Evolutionary conservation across 352 stramenopile species (phyloP), one percentile per base, ranked within the genome.

Genomic region (Phytopythium mirpurense): DNA sequence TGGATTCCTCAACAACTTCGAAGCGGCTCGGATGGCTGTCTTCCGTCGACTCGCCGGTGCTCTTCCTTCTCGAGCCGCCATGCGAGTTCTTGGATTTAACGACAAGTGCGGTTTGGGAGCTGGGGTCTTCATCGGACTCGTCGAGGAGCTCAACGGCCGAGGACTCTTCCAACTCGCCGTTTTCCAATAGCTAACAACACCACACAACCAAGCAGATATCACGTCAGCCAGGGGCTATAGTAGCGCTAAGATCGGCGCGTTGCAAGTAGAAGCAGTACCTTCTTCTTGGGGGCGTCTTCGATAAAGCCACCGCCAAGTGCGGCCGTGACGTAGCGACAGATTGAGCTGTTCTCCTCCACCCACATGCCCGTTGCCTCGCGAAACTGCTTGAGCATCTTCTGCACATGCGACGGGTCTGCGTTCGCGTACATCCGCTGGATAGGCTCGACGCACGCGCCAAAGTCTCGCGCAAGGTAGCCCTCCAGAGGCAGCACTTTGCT

Each of bases 381-480:
- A 54, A 93, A 93, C 62, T 93, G 78, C 65, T 89, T 86, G 61
- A 87, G 89, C 74, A 93, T 83, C 62, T 89, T 87, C 63, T 93
- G 80, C 19, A 93, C 83, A 40, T 90, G 78, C 29, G 82, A 32
- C 7, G 83, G 83, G 37, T 93, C 83, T 27, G 80, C 81, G 53
- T 83, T 93, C 26, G 76, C 77, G 59, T 93, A 88, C 65, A 94
- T 92, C n/a, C 74, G 75, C 58, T 94, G 83, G 55, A 94, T 92
- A 18, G 83, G 83, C 53, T 94, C 81, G 16, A 88, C 72, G 54
- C 80, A 91, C 16, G 83, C 83, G 15, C 75, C 78, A 70, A 94
- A 90, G 67, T 94, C 83, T 47, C 88, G 81, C 4, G 80, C 78
- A 44, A 94, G 62, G 51, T 92, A 92, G 34, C 83, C 85, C 70